phyloP scores from a whole-genome alignment of 768 basidiomycete genomes.

The Candolleomyces efflorescens region DNA sequence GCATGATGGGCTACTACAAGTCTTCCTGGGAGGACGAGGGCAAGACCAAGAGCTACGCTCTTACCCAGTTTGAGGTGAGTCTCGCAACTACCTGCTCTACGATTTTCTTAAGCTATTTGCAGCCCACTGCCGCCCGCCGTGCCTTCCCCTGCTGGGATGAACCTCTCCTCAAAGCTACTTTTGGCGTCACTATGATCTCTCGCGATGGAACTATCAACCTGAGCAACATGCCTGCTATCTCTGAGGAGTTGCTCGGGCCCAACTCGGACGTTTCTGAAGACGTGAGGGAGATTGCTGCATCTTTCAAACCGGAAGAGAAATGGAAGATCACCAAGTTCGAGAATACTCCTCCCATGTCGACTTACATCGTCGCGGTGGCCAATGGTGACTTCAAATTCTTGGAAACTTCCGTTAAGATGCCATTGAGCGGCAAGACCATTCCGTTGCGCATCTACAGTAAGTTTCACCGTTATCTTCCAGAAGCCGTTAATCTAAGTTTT shows the following conservation, averaged over 20 bases:
- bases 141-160: slow-evolving; percentile 94
- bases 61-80: slow-evolving; percentile 86
- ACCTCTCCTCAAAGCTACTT: slow-evolving; percentile 84
- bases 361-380: slow-evolving; percentile 85
- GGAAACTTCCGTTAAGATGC: slow-evolving; percentile 73
- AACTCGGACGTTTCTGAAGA: slow-evolving; percentile 23
- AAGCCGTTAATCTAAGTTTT: background rate
- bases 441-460: slow-evolving; percentile 83
- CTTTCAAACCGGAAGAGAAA: slow-evolving; percentile 25
- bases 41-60: slow-evolving; percentile 60
- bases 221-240: slow-evolving; percentile 80
- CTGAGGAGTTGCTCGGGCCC: slow-evolving; percentile 47
- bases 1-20: slow-evolving; percentile 84
- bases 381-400: slow-evolving; percentile 75
- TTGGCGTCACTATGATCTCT: slow-evolving; percentile 75
- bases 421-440: slow-evolving; percentile 72
- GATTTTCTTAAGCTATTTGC: background rate
- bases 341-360: slow-evolving; percentile 82
- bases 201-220: slow-evolving; percentile 69
- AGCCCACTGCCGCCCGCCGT: slow-evolving; percentile 83
- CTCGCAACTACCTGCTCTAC: background rate
- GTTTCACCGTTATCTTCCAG: slow-evolving; percentile 10
- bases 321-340: slow-evolving; percentile 87
- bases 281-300: slow-evolving; percentile 37
- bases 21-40: slow-evolving; percentile 61